Evolutionary conservation across 140 eudicot species (phyloP), one percentile per base, ranked within the genome.

Genomic region (Senecio squalidus): DNA sequence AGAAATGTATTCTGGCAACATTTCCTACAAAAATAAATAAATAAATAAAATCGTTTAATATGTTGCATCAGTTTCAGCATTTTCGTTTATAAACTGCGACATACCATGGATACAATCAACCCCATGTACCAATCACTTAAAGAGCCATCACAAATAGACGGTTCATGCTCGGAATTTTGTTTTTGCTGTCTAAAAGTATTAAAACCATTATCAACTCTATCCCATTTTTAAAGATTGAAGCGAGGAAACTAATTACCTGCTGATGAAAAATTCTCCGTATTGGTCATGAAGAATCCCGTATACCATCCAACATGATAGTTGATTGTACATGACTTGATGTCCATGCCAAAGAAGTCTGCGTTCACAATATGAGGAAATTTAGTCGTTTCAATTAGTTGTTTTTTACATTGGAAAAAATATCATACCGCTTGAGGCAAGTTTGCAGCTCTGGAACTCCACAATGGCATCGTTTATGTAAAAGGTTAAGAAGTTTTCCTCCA

Each of bases 361-460:
- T 61, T 76, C 66, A 62, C 57, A 62, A 28, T 38, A 50, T 18
- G 60, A 60, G 33, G 16, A 46, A 13, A 9, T 28, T 15, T 27
- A 14, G 40, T 10, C 21, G 30, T 63, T 14, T 38, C 48, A 16
- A 62, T 58, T 44, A 46, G 45, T 44, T 10, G 24, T 17, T 45
- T 4, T 4, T 4, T 30, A 30, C 13, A 17, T 29, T 17, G 9
- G 38, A 59, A 61, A 17, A 49, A 25, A 49, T 53, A 56, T 28
- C 62, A 63, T 73, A 86, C 98, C 96, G 75, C 56, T 84, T 85
- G 53, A 91, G 49, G 74, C 96, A 91, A 38, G 92, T 70, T 69
- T 91, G 98, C 65, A 86, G 53, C 77, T 91, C 98, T 52, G 96
- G 98, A 55, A 91, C 85, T 67, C 98, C 98, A 75, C 98, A 91